Conservation (phyloP, 345 rosid genomes). For the Microcos paniculata region DNA sequence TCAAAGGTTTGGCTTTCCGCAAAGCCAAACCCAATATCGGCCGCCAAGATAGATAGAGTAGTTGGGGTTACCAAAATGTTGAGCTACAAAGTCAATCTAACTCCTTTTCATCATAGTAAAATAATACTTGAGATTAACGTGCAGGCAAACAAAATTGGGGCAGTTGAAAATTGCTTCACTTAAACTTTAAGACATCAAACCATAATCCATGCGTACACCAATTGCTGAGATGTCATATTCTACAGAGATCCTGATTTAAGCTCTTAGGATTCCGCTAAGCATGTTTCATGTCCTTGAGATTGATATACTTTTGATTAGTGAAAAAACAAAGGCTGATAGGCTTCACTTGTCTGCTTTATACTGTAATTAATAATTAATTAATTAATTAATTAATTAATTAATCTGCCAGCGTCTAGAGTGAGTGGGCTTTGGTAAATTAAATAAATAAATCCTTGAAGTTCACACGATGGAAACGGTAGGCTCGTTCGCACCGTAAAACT, state of each 20-base stretch:
- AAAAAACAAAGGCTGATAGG: too few species aligned
- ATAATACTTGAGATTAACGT: background rate
- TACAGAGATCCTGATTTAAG: background rate
- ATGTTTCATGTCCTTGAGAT: too few species aligned
- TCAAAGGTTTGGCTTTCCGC: background rate
- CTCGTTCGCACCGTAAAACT: background rate
- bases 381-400: background rate
- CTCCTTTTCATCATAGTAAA: background rate
- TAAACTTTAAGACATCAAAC: background rate
- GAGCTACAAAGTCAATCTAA: too few species aligned
- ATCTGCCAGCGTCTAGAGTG: background rate
- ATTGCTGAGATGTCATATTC: background rate
- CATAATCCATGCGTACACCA: background rate
- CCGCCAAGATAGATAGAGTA: too few species aligned
- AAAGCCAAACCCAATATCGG: background rate
- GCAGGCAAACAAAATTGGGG: background rate
- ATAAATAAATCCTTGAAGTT: background rate
- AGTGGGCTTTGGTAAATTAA: background rate
- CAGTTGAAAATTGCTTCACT: background rate
- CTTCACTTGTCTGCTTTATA: background rate
- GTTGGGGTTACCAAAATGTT: too few species aligned
- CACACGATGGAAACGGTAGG: background rate
- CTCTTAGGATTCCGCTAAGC: too few species aligned
- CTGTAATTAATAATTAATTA: too few species aligned
- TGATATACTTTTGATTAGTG: background rate